Conservation (phyloP, 1,284 basidiomycete genomes). For the Rhizoctonia solani region DNA sequence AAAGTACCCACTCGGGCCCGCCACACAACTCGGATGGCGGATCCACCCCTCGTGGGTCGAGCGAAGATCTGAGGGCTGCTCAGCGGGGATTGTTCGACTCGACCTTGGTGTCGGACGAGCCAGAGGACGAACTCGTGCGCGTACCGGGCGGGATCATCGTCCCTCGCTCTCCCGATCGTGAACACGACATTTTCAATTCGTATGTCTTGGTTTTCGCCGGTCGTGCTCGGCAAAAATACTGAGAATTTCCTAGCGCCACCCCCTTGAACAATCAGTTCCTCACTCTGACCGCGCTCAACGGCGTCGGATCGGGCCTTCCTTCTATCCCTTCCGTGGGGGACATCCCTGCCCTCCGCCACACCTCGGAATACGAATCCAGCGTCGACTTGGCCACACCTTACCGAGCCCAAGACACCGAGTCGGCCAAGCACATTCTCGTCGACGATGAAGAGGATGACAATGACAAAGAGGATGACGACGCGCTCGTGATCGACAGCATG, state of each 20-base stretch:
- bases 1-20: background rate
- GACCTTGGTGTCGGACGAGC: background rate
- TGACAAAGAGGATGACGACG: conserved; percentile 4
- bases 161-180: conserved; percentile 23
- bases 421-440: background rate
- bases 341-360: background rate
- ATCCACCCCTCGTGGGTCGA: conserved; percentile 31
- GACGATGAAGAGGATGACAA: conserved; percentile 15
- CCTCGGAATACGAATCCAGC: background rate
- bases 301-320: background rate
- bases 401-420: no score
- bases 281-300: conserved; percentile 3
- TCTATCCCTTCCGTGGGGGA: conserved; percentile 24
- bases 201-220: background rate
- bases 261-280: conserved; percentile 38
- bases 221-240: no score
- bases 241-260: conserved; percentile 27
- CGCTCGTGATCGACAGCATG: background rate
- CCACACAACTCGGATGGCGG: conserved; percentile 26
- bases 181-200: conserved; percentile 25
- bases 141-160: background rate
- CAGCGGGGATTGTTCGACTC: conserved; percentile 7
- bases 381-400: background rate
- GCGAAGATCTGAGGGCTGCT: conserved; percentile 31
- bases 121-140: background rate